Evolutionary conservation across 805 yeast genomes (phyloP).

Genomic region (Starmerella floris): DNA sequence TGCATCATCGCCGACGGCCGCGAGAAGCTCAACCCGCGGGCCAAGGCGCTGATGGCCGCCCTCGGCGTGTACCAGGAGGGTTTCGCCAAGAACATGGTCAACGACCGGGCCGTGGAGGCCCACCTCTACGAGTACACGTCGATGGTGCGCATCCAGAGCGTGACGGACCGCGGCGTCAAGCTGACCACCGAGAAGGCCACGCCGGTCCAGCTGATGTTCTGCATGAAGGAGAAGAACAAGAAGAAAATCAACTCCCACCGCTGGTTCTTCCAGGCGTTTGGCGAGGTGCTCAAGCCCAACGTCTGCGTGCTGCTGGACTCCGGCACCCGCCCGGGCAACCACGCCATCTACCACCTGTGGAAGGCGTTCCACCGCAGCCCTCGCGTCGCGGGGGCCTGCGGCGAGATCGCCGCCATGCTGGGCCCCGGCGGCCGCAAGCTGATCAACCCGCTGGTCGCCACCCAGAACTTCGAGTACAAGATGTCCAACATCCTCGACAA

Average conservation of each 20-base stretch:
- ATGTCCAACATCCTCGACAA: constrained; percentile 90
- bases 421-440: constrained; percentile 48
- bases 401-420: constrained; percentile 79
- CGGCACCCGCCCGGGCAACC: constrained; percentile 81
- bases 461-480: constrained; percentile 93
- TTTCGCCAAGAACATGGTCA: constrained; percentile 81
- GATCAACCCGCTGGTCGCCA: constrained; percentile 80
- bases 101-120: constrained; percentile 64
- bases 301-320: constrained; percentile 80
- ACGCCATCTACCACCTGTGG: constrained; percentile 83
- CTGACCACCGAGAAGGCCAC: constrained; percentile 50
- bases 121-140: constrained; percentile 92
- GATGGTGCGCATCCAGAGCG: constrained; percentile 67
- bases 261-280: constrained; percentile 93
- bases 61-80: constrained; percentile 92
- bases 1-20: constrained; percentile 88
- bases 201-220: constrained; percentile 81
- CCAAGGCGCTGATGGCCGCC: constrained; percentile 69
- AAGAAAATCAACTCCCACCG: constrained; percentile 90
- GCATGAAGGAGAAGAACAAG: constrained; percentile 77
- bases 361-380: constrained; percentile 61
- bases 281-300: constrained; percentile 66
- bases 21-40: constrained; percentile 61
- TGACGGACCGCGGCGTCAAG: constrained; percentile 46
- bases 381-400: constrained; percentile 93